Evolutionary conservation across 495 filamentous ascomycete genomes (phyloP).

Genomic region (Penicillium maclennaniae): DNA sequence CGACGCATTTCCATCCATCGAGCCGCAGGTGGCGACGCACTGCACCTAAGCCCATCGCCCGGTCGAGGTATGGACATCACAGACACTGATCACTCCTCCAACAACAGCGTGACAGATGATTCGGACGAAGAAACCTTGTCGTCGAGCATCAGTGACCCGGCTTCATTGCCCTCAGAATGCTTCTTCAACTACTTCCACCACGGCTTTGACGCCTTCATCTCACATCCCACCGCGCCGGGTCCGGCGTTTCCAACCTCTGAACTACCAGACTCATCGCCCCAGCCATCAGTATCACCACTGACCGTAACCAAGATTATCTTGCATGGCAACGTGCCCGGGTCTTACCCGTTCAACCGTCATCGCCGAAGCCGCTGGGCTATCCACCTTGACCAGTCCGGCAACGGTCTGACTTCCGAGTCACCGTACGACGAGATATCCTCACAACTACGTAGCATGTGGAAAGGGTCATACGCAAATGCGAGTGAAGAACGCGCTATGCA

Average conservation of each 20-base stretch:
- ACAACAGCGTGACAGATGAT: conserved; percentile 71
- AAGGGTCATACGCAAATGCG: conserved; percentile 56
- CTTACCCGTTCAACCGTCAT: conserved; percentile 94
- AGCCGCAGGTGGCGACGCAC: conserved; percentile 38
- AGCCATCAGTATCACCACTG: conserved; percentile 53
- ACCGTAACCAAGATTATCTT: conserved; percentile 87
- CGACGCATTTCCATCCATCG: conserved; percentile 84
- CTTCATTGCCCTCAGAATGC: conserved; percentile 58
- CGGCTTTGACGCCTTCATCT: conserved; percentile 91
- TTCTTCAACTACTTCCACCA: conserved; percentile 98
- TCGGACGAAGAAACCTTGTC: conserved; percentile 59
- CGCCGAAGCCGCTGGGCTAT: conserved; percentile 87
- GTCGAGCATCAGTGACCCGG: conserved; percentile 31
- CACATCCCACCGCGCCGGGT: conserved; percentile 63
- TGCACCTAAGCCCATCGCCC: conserved; percentile 38
- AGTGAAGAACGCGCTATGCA: conserved; percentile 62
- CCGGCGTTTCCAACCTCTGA: conserved; percentile 56
- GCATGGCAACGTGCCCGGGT: conserved; percentile 91
- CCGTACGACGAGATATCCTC: conserved; percentile 65
- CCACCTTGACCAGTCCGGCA: conserved; percentile 37
- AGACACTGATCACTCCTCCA: conserved; percentile 82
- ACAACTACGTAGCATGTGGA: conserved; percentile 68
- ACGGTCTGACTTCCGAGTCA: conserved; percentile 67
- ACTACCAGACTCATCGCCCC: conserved; percentile 30
- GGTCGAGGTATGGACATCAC: conserved; percentile 41